phyloP scores from a whole-genome alignment of 2,329 filamentous ascomycete species.

The Fusarium tupiense region DNA sequence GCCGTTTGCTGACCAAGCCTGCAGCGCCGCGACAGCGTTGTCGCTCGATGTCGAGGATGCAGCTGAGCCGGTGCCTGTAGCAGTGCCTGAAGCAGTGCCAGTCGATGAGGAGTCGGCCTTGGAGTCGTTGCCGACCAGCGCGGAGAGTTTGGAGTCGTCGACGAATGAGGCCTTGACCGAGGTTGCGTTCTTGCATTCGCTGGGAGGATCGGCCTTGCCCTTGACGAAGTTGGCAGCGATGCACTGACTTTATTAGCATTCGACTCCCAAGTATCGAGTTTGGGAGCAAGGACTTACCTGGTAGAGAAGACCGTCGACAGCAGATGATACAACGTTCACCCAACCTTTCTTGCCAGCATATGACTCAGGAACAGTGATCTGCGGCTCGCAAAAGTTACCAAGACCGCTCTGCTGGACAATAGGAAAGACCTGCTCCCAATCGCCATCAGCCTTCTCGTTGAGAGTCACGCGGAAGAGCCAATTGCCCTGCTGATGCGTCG shows the following conservation, averaged over 20 bases:
- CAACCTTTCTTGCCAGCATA: constrained; percentile 66
- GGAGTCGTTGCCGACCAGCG: constrained; percentile 43
- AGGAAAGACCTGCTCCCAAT: constrained; percentile 66
- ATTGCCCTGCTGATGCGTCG: constrained; percentile 62
- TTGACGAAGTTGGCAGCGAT: constrained; percentile 64
- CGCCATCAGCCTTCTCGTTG: constrained; percentile 56
- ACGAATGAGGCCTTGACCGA: constrained; percentile 46
- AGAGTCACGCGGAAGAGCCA: constrained; percentile 69
- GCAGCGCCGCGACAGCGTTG: constrained; percentile 41
- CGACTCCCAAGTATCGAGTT: too few species aligned
- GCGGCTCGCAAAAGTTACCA: constrained; percentile 63
- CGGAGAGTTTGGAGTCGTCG: constrained; percentile 48
- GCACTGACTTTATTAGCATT: constrained; percentile 53
- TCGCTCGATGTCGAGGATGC: constrained; percentile 32
- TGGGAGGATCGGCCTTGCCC: constrained; percentile 47
- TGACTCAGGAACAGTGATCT: constrained; percentile 58
- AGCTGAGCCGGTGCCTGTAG: constrained; percentile 32
- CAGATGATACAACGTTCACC: constrained; percentile 61
- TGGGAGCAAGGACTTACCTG: constrained; percentile 61
- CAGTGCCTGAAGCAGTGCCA: constrained; percentile 27
- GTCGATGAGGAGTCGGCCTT: constrained; percentile 3
- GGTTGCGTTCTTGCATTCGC: constrained; percentile 50
- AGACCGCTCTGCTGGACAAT: constrained; percentile 64
- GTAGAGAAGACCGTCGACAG: constrained; percentile 65
- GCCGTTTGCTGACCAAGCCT: constrained; percentile 37